Conservation (phyloP, 768 basidiomycete genomes). For the Termitomyces sp. region DNA sequence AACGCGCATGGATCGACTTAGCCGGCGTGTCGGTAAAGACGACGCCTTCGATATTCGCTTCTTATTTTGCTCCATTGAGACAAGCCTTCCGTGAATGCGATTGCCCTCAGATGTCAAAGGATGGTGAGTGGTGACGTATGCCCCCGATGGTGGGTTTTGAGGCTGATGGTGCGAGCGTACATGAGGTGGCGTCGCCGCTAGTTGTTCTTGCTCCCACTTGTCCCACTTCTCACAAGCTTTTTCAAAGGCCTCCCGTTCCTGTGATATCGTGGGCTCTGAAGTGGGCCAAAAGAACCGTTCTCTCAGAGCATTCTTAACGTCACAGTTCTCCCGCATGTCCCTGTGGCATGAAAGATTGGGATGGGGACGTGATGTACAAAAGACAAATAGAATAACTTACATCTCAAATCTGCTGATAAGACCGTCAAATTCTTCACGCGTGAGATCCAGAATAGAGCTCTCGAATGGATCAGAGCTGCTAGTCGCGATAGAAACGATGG, state of each 20-base stretch:
- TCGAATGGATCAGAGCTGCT: slow-evolving; percentile 26
- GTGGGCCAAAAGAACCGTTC: slow-evolving; percentile 51
- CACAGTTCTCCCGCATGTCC: slow-evolving; percentile 65
- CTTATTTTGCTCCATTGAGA: slow-evolving; percentile 4
- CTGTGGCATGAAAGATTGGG: slow-evolving; percentile 29
- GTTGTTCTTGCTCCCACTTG: slow-evolving; percentile 40
- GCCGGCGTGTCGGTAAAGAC: slow-evolving; percentile 32
- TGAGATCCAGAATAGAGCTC: slow-evolving; percentile 45
- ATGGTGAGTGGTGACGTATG: neutral
- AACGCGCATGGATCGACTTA: slow-evolving; percentile 54
- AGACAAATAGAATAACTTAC: slow-evolving; percentile 36
- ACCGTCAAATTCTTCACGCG: slow-evolving; percentile 60
- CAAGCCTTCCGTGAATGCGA: neutral
- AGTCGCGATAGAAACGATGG: slow-evolving; percentile 12
- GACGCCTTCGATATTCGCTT: slow-evolving; percentile 14
- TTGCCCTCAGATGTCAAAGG: neutral
- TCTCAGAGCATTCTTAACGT: slow-evolving; percentile 41
- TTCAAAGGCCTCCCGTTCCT: slow-evolving; percentile 57
- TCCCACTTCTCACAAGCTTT: slow-evolving; percentile 58
- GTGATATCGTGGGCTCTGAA: slow-evolving; percentile 37
- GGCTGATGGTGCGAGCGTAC: neutral
- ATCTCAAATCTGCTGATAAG: slow-evolving; percentile 57
- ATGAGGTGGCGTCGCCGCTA: slow-evolving; percentile 1
- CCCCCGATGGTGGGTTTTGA: slow-evolving; percentile 6
- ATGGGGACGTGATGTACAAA: slow-evolving; percentile 4